Evolutionary conservation across 768 basidiomycete species (phyloP).

Genomic region (Psilocybe subaeruginosa): DNA sequence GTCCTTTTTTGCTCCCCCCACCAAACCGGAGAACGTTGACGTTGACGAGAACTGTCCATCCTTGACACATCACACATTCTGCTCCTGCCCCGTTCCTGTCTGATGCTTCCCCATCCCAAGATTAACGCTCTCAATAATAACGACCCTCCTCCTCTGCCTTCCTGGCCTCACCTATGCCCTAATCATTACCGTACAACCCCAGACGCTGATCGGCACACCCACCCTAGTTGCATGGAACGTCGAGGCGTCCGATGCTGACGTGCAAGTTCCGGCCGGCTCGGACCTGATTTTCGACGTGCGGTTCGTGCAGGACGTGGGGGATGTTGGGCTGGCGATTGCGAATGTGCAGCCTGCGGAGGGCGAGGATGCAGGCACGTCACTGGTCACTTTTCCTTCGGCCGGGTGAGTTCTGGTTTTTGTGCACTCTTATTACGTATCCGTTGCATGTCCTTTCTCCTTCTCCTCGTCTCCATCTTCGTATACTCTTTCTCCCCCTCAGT

Average conservation of each 20-base stretch:
- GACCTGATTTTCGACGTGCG: constrained; percentile 18
- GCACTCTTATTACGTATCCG: not conserved
- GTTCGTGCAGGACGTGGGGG: constrained; percentile 16
- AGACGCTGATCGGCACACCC: constrained; percentile 11
- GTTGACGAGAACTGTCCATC: no score
- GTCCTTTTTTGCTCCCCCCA: no score
- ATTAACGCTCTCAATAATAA: no score
- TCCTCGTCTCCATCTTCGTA: no score
- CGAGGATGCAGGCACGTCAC: constrained; percentile 9
- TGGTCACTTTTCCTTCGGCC: constrained; percentile 18
- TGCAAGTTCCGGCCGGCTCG: not conserved
- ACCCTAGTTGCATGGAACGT: constrained; percentile 18
- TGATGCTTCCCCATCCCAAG: no score
- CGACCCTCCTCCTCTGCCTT: not conserved
- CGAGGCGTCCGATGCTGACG: not conserved
- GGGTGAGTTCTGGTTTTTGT: constrained; percentile 16
- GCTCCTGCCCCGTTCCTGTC: no score
- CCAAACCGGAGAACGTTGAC: no score
- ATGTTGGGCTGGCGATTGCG: constrained; percentile 20
- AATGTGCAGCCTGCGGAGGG: constrained; percentile 9
- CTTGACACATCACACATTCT: no score
- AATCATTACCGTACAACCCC: constrained; percentile 13
- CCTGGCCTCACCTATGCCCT: not conserved
- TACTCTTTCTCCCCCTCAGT: not conserved
- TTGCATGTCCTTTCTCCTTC: not conserved